Evolutionary conservation across 129 eudicot genomes (phyloP), one percentile per base, ranked within the genome.

Genomic region (Dittrichia graveolens): DNA sequence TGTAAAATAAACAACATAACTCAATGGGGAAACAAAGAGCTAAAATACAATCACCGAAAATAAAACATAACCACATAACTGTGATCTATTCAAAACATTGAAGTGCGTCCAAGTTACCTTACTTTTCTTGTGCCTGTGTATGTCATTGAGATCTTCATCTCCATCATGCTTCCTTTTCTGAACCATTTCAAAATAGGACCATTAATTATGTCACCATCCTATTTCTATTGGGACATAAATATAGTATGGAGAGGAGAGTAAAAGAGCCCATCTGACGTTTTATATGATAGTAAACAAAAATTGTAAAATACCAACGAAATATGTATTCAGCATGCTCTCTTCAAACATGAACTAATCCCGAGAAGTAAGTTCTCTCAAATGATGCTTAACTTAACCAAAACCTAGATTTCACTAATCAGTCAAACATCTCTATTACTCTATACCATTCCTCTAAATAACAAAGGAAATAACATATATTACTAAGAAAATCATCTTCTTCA

Each of bases 131-230:
- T 85, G 90, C 60, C 78, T 83, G 62, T 85, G 90, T 72, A 78
- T 67, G 54, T 82, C 90, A 75, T 76, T 83, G 63, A 73, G 65
- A 72, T 88, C 95, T 69, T 85, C 95, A 53, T 85, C 88, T 42
- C 95, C 95, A 47, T 85, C 95, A 80, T 88, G 88, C 85, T 85
- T 88, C 81, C 95, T 83, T 69, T 88, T 88, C 95, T 88, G 77
- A 76, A 81, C 62, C 15, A 43, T 49, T 4, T 15, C 12, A 72
- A 63, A 45, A 31, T 44, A 55, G 48, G 49, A 65, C 67, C 67
- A 48, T 59, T 34, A 69, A 48, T 65, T 43, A 64, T 64, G 39
- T 64, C 39, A 64, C 69, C 53, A 5, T 48, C 54, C 38, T 64
- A 15, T 43, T 12, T 43, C 3, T 42, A 4, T 12, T 34, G 46